Percentiles rank a stretch among this genome's conserved stretches.
phyloP scores from a whole-genome alignment of 2,329 filamentous ascomycete species.

The Anthostomella pinea region DNA sequence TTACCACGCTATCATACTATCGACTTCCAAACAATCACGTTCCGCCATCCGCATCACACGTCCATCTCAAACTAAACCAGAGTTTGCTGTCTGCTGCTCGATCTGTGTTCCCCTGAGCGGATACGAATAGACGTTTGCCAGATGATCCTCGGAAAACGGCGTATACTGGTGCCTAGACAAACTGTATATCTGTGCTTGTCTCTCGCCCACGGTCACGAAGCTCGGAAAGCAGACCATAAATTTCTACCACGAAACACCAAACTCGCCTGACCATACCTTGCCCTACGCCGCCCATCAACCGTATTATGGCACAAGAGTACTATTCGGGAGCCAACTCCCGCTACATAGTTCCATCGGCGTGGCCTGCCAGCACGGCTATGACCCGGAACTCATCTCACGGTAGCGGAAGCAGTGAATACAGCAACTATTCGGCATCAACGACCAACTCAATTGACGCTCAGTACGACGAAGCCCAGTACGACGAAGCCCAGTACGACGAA shows the following conservation, averaged over 20 bases:
- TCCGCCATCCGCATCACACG: constrained; percentile 9
- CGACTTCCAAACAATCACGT: constrained; percentile 11
- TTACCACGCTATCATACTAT: constrained; percentile 15
- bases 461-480: constrained; percentile 11
- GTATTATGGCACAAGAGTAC: too few relatives aligned
- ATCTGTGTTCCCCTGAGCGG: constrained; percentile 6
- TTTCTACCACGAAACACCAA: constrained; percentile 4
- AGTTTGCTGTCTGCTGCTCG: constrained; percentile 11
- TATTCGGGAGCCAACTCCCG: too few relatives aligned
- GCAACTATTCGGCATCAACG: constrained; percentile 6
- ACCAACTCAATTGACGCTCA: constrained; percentile 18
- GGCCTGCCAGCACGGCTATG: constrained; percentile 20
- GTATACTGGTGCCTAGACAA: background rate
- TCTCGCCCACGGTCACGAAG: constrained; percentile 2
- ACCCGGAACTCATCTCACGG: constrained; percentile 18
- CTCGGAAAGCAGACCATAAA: constrained; percentile 12
- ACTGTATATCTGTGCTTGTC: constrained; percentile 5
- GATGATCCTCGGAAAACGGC: constrained; percentile 11
- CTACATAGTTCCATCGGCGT: too few relatives aligned
- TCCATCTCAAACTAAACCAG: constrained; percentile 3
- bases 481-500: constrained; percentile 7
- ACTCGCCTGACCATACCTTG: too few relatives aligned
- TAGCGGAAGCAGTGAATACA: constrained; percentile 16
- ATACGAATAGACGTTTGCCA: constrained; percentile 8
- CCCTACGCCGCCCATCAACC: too few relatives aligned